Base-by-base conservation (phyloP, 768 basidiomycete genomes). In the Dioszegia hungarica region DNA sequence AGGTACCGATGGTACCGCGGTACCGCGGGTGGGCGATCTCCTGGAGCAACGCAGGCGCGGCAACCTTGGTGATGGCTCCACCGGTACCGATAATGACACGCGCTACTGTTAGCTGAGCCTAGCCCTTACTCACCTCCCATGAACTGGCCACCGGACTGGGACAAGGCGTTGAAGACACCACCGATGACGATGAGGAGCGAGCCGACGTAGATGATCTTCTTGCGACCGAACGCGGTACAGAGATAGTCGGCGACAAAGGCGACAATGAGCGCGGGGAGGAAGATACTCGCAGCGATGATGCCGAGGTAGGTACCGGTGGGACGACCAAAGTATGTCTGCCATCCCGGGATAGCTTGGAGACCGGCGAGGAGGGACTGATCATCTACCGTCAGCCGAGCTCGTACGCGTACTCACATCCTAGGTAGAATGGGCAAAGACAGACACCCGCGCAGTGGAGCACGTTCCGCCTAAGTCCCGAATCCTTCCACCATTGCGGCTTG, bases 1-100 rank as follows among this genome's bases (percentile, higher is more conserved):
- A 24, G 12, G 56, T 50, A 22, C 59, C 59, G 12, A 61, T 27
- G 9, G 48, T 56, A 12, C 53, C 54, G n/a, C 64, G 54, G 5
- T 57, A 40, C 1, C 64, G 61, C 46, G 63, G 63, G 25, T 66
- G 64, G 17, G 64, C 62, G 24, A 66, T 57, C 45, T 66, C 64
- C 9, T 57, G 57, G 15, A 66, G 33, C 14, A 62, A 41, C 12
- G 62, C 61, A 8, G 64, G 61, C 1, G 61, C 61, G 14, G 45
- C 54, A 15, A 63, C 61, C 38, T 60, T 60, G 53, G 58, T 50
- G 24, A 63, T 51, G 39, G 40, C 58, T 14, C 56, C 56, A 2
- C 64, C 64, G 11, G 50, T 31, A 38, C 64, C 64, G 20, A 66
- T 61, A 36, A 66, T 56, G 27, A 56, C 54, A 5, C 54, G 29